These are phyloP conservation scores for Thelonectria olida DNA, from an alignment of 2,329 filamentous ascomycete species.

Conservation along the genomic window DNA sequence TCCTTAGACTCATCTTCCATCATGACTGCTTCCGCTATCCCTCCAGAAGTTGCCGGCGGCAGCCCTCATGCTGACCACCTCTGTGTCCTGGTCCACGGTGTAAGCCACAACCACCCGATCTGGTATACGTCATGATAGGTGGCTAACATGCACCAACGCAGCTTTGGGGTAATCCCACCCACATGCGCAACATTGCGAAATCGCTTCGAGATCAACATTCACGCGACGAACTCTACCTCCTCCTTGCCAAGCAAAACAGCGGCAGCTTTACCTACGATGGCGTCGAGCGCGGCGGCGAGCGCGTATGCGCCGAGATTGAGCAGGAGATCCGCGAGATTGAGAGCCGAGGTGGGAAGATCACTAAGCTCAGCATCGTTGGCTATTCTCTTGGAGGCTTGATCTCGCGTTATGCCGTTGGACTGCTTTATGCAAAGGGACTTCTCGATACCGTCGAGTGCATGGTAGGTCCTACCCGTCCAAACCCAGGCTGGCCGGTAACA, in stretches of 20 bases:
- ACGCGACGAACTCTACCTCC: slow-evolving; percentile 72
- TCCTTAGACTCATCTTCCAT: slow-evolving; percentile 27
- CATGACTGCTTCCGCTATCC: slow-evolving; percentile 28
- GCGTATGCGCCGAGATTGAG: slow-evolving; percentile 73
- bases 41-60: slow-evolving; percentile 57
- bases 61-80: slow-evolving; percentile 71
- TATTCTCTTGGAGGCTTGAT: slow-evolving; percentile 92
- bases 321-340: slow-evolving; percentile 67
- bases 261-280: slow-evolving; percentile 78
- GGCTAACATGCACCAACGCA: slow-evolving; percentile 46
- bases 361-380: slow-evolving; percentile 85
- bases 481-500: neutral
- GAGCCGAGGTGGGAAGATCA: slow-evolving; percentile 74
- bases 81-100: slow-evolving; percentile 80
- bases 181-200: slow-evolving; percentile 75
- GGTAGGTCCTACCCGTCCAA: slow-evolving; percentile 52
- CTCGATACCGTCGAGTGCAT: slow-evolving; percentile 84
- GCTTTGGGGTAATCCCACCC: slow-evolving; percentile 82
- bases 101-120: slow-evolving; percentile 51
- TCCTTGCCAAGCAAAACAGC: slow-evolving; percentile 77
- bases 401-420: slow-evolving; percentile 84
- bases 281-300: slow-evolving; percentile 73
- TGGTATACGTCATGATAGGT: slow-evolving; percentile 23
- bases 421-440: slow-evolving; percentile 82
- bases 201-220: slow-evolving; percentile 69